These are phyloP conservation scores for Smallanthus sonchifolius DNA, from an alignment of 129 eudicot species.

Conservation along the genomic window DNA sequence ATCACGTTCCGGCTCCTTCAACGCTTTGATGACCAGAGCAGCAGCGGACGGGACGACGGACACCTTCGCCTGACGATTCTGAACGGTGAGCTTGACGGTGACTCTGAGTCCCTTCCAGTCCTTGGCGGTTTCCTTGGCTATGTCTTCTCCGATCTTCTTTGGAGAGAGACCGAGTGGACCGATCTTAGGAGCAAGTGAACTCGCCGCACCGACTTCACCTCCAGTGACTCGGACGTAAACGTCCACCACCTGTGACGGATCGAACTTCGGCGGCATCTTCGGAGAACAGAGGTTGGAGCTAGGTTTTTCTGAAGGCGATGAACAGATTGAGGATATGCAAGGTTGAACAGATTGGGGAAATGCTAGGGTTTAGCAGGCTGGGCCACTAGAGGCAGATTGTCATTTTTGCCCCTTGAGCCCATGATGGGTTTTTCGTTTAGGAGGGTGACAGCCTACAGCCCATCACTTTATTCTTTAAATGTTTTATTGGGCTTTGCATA, in stretches of 20 bases:
- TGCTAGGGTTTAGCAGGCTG: background rate
- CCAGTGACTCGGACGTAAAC: constrained; percentile 80
- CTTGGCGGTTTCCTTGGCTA: constrained; percentile 73
- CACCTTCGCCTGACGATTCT: constrained; percentile 82
- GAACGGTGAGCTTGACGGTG: constrained; percentile 81
- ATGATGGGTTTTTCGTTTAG: too few relatives aligned
- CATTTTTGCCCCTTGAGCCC: too few relatives aligned
- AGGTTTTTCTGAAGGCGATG: constrained; percentile 25
- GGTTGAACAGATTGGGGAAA: too few relatives aligned
- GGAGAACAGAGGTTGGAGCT: background rate
- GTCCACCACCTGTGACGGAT: constrained; percentile 63
- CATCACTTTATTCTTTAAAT: too few relatives aligned
- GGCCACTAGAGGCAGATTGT: too few relatives aligned
- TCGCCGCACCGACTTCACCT: constrained; percentile 71
- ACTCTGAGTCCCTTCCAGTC: constrained; percentile 90
- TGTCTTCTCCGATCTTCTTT: constrained; percentile 72
- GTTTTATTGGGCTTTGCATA: too few relatives aligned
- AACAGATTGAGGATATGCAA: background rate
- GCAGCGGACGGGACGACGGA: constrained; percentile 90
- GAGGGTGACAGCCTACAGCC: too few relatives aligned
- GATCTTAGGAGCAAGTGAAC: constrained; percentile 70
- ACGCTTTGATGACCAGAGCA: constrained; percentile 67
- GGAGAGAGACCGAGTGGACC: constrained; percentile 83
- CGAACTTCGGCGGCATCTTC: constrained; percentile 71
- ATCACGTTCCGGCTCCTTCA: constrained; percentile 74